Percentiles rank a stretch among this genome's conserved stretches.
These are phyloP conservation scores for Solanum chiquidenum DNA, from an alignment of 257 asterid species.

Conservation along the genomic window DNA sequence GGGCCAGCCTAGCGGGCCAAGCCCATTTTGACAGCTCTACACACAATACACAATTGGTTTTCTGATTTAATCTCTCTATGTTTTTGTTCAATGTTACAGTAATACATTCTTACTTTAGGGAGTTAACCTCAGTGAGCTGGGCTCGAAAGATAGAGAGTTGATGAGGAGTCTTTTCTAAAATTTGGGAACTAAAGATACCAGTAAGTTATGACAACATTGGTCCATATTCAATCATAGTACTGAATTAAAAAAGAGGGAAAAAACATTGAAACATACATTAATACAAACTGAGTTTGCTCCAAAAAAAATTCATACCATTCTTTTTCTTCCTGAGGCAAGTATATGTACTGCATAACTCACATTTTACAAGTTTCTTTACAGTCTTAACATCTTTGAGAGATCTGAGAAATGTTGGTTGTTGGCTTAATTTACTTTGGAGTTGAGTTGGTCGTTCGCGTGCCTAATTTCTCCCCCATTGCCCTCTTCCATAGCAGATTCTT, in stretches of 20 bases:
- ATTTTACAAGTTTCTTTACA: not conserved
- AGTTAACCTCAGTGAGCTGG: not conserved
- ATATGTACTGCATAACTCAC: not conserved
- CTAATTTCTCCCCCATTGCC: conserved; percentile 11
- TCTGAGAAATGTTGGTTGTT: not conserved
- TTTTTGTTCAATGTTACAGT: not conserved
- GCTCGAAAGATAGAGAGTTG: not conserved
- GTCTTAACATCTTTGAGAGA: not conserved
- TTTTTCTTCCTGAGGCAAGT: not conserved
- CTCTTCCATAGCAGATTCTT: conserved; percentile 13
- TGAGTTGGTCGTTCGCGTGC: not conserved
- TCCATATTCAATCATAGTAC: not conserved
- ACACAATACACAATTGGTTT: not conserved
- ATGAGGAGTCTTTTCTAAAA: not conserved
- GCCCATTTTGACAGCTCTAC: too few species aligned
- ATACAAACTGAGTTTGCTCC: not conserved
- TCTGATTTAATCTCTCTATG: not conserved
- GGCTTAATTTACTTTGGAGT: not conserved
- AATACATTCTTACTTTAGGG: not conserved
- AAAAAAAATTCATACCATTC: not conserved
- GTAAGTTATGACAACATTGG: not conserved
- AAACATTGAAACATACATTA: not conserved
- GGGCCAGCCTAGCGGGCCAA: too few species aligned
- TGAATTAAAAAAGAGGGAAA: not conserved
- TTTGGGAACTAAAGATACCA: not conserved